phyloP scores from a whole-genome alignment of 108 stramenopile genomes.

The Schizochytrium sp. region DNA sequence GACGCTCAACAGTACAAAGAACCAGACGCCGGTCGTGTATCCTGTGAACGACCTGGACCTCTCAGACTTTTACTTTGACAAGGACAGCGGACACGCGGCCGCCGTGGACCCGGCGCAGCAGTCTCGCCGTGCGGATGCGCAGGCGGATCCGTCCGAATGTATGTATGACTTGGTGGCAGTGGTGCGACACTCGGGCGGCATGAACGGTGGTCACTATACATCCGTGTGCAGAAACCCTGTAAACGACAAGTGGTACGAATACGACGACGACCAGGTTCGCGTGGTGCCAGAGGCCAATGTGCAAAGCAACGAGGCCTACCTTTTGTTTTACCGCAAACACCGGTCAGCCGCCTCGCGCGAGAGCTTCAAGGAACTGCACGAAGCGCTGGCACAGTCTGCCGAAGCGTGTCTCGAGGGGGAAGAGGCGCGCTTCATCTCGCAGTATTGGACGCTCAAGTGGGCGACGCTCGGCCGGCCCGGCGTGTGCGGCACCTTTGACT shows the following conservation, averaged over 20 bases:
- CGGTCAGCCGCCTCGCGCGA: neutral
- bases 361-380: neutral
- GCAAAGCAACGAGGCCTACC: neutral
- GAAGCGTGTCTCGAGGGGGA: neutral
- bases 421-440: neutral
- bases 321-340: neutral
- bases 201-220: conserved; percentile 18
- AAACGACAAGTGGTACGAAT: conserved; percentile 7
- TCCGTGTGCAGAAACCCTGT: neutral
- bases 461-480: neutral
- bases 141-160: neutral
- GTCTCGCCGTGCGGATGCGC: neutral
- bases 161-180: neutral
- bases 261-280: neutral
- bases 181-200: neutral
- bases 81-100: neutral
- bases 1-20: neutral
- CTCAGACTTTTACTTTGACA: neutral
- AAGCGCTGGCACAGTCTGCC: neutral
- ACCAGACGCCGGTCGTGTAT: neutral
- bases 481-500: conserved; percentile 9
- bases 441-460: conserved; percentile 13
- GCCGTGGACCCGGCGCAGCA: neutral
- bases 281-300: neutral
- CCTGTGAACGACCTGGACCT: neutral